Percentiles rank a stretch among this genome's conserved stretches.
Evolutionary conservation across 2,329 filamentous ascomycete genomes (phyloP).

Genomic region (Cryphonectria naterciae): DNA sequence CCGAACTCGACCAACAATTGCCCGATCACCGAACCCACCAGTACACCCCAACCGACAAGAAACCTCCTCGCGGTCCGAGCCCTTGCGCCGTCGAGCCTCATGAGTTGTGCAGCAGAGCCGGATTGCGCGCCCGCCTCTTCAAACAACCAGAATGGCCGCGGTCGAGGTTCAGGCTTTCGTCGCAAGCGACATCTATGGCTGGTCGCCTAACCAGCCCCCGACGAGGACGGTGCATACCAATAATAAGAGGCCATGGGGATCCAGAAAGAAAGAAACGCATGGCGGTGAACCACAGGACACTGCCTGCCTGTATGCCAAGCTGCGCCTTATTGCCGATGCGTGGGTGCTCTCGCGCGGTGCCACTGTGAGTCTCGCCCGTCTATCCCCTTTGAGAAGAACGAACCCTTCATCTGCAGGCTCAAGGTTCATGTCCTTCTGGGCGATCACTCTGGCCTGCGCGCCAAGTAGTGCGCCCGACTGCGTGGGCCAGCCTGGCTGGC

Average conservation of each 20-base stretch:
- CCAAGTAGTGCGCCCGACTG: conserved; percentile 4
- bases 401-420: no score
- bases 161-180: conserved; percentile 51
- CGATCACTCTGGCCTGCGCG: conserved; percentile 8
- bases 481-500: conserved; percentile 2
- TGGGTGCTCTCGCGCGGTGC: conserved; percentile 43
- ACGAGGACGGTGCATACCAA: conserved; percentile 32
- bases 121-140: conserved; percentile 44
- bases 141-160: conserved; percentile 58
- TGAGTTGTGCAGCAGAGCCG: conserved; percentile 50
- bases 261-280: conserved; percentile 34
- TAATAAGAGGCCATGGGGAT: conserved; percentile 41
- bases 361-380: conserved; percentile 37
- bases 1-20: background rate
- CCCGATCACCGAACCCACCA: background rate
- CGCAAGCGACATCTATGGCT: conserved; percentile 45
- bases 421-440: background rate
- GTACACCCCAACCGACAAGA: background rate
- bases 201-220: conserved; percentile 38
- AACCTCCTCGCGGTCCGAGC: conserved; percentile 14
- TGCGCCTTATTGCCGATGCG: conserved; percentile 45
- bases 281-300: conserved; percentile 13
- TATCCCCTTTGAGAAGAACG: background rate
- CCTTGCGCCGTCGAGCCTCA: conserved; percentile 38
- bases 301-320: conserved; percentile 37